Evolutionary conservation across 257 asterid genomes (phyloP).

Genomic region (Solanum ahanhuiri): DNA sequence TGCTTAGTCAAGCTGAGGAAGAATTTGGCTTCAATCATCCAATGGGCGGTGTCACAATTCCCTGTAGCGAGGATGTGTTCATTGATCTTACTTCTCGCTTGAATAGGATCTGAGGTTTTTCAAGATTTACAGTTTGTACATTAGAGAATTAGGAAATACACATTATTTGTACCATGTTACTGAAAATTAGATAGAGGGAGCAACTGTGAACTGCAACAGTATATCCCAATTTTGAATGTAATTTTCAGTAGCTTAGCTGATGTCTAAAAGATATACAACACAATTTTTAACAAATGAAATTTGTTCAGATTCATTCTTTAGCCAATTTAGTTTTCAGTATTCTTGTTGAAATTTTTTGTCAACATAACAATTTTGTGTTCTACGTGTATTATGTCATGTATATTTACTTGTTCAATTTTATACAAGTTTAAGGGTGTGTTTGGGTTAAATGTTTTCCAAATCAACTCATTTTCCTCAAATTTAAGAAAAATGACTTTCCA

Average conservation of each 20-base stretch:
- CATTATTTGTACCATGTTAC: neutral
- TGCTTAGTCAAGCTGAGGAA: conserved; percentile 28
- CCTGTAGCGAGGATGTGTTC: conserved; percentile 18
- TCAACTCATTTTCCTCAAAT: no score
- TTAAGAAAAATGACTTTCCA: no score
- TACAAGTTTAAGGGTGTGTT: no score
- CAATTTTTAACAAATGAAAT: neutral
- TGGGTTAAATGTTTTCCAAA: no score
- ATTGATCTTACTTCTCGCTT: conserved; percentile 17
- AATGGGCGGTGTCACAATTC: neutral
- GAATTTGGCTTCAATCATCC: conserved; percentile 20
- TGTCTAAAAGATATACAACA: neutral
- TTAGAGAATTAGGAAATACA: neutral
- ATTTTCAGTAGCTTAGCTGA: neutral
- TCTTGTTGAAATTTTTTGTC: neutral
- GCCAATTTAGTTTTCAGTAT: neutral
- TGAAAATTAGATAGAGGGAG: neutral
- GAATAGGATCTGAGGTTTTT: neutral
- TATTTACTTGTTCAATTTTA: no score
- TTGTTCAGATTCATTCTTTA: neutral
- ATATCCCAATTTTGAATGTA: neutral
- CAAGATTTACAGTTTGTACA: neutral
- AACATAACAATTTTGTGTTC: no score
- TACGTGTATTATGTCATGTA: neutral
- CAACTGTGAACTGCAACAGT: neutral